Base-by-base conservation (phyloP, 805 yeast genomes). In the Kuraishia floccosa region DNA sequence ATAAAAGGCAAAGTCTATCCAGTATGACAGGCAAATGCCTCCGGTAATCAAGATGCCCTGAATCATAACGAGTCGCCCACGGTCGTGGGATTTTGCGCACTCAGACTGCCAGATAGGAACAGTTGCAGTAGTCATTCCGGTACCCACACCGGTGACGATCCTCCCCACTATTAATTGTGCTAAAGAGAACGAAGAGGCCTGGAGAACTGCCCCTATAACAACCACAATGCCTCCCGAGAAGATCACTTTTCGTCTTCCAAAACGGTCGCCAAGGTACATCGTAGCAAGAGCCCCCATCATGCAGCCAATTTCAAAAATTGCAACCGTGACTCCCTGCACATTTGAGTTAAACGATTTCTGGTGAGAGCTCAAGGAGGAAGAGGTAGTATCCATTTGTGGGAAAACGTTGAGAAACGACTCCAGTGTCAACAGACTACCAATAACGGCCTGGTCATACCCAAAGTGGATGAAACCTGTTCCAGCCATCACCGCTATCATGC, bases 371-470 rank as follows among this genome's bases (percentile, higher is more conserved):
- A n/a, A n/a, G n/a, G n/a, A n/a, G n/a, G n/a, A n/a, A n/a, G n/a
- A n/a, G 33, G 56, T 56, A 5, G 45, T 39, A 28, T 49, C 47
- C 17, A 49, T 47, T 1, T 39, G 34, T 23, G 22, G 16, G 16
- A 37, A 34, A 10, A 50, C 50, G 31, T 46, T 49, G 3, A 44
- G 39, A 2, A 27, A 35, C 29, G 43, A 36, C 35, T 46, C 47
- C 13, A 43, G 32, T 10, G 30, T 35, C 23, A 49, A 33, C 51
- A 43, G 74, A 69, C 9, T 7, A 19, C 68, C 63, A 68, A 65
- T 63, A 33, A 66, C 65, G 39, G 72, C 73, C 44, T 66, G 73
- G 39, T 66, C 71, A 34, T 65, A 66, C 27, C 73, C 73, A 39
- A 66, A 66, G 22, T 7, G 22, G 10, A 19, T 7, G 22, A 19